Evolutionary conservation across 2,329 filamentous ascomycete genomes (phyloP).

Genomic region (Colletotrichum eleusines): DNA sequence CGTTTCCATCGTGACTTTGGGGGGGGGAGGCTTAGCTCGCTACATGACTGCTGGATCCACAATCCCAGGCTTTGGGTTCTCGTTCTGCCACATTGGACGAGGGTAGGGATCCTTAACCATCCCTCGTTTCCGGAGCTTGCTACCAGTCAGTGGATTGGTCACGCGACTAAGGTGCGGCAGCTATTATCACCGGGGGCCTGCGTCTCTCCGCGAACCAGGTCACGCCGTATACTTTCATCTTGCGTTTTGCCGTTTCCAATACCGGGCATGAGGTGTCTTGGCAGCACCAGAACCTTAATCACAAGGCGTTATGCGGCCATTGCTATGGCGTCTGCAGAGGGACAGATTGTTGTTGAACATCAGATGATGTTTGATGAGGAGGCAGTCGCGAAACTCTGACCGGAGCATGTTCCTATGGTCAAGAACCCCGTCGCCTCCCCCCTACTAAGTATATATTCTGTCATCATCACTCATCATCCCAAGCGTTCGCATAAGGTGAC

Average conservation of each 20-base stretch:
- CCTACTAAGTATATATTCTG: slow-evolving; percentile 5
- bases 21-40: slow-evolving; percentile 14
- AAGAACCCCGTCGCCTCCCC: slow-evolving; percentile 25
- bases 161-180: not conserved
- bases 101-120: not conserved
- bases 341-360: slow-evolving; percentile 21
- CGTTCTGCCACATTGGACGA: not conserved
- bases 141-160: not conserved
- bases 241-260: slow-evolving; percentile 33
- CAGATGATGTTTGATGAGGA: slow-evolving; percentile 41
- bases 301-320: slow-evolving; percentile 4
- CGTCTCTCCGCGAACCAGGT: not conserved
- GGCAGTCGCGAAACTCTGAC: slow-evolving; percentile 35
- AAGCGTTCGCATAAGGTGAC: not conserved
- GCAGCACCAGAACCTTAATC: slow-evolving; percentile 27
- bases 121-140: not conserved
- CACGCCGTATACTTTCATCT: slow-evolving; percentile 9
- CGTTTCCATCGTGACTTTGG: not conserved
- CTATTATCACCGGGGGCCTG: not conserved
- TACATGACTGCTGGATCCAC: not conserved
- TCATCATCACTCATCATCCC: slow-evolving; percentile 8
- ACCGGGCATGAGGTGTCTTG: slow-evolving; percentile 18
- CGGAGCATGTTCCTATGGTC: slow-evolving; percentile 28
- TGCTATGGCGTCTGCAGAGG: slow-evolving; percentile 23
- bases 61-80: not conserved